Conservation (phyloP, 1,284 basidiomycete species). For the Leccinum insolens region DNA sequence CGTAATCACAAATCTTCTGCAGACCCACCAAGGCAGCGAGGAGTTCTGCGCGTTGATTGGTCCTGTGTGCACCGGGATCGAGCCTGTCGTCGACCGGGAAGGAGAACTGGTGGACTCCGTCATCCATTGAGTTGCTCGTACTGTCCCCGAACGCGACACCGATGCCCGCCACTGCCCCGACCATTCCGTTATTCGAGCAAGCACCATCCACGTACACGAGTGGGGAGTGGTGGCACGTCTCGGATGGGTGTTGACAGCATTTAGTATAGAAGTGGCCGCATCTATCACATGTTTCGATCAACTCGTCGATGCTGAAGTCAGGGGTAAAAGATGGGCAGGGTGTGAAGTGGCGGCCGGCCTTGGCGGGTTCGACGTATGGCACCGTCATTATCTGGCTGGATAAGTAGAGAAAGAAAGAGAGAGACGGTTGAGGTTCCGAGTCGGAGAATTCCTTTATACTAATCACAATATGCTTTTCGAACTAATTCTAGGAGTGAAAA, state of each 20-base stretch:
- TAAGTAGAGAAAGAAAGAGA: background rate
- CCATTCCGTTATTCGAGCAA: constrained; percentile 9
- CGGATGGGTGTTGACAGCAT: constrained; percentile 5
- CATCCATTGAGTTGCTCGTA: background rate
- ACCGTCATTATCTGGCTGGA: background rate
- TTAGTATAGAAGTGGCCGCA: constrained; percentile 6
- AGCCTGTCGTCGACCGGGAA: constrained; percentile 30
- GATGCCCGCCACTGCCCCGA: constrained; percentile 12
- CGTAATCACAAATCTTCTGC: constrained; percentile 8
- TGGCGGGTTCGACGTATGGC: background rate
- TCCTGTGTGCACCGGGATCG: constrained; percentile 26
- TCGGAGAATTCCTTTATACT: too few species aligned
- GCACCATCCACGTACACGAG: constrained; percentile 20
- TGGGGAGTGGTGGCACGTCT: constrained; percentile 10
- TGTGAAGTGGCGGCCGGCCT: background rate
- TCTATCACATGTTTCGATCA: constrained; percentile 10
- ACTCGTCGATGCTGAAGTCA: background rate
- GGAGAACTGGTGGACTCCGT: constrained; percentile 10
- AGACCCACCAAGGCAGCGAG: constrained; percentile 32
- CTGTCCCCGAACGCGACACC: constrained; percentile 13
- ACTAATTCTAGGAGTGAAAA: too few species aligned
- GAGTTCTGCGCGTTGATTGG: constrained; percentile 41
- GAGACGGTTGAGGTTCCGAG: background rate
- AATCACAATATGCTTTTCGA: too few species aligned
- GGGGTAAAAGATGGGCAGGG: background rate